Evolutionary conservation across 2,329 filamentous ascomycete species (phyloP), one percentile per base, ranked within the genome.

Genomic region (Claviceps spartinae): DNA sequence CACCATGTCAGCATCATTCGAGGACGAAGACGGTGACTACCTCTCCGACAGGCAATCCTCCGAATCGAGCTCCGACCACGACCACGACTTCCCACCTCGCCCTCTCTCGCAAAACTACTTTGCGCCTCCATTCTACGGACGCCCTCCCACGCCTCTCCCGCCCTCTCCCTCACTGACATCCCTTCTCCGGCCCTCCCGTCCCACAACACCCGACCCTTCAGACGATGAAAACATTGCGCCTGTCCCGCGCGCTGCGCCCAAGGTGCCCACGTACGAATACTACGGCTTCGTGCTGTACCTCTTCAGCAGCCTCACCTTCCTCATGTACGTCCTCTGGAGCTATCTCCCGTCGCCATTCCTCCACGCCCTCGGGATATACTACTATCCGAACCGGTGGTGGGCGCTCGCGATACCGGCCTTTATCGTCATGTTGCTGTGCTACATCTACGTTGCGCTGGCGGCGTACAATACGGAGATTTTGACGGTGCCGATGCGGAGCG

Each of bases 261-360:
- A 93, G 65, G 90, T 98, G 2, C 93, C 93, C n/a, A 98, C 93
- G 0, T 97, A 98, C 72, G 93, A 98, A 66, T 98, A 97, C 78
- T 97, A 97, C 67, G 93, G 93, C 65, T 98, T 98, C 70, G 91
- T 95, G 51, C 79, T 98, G 48, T 97, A 98, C 71, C 78, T 98
- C 41, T 88, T 91, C 63, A 90, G 85, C 56, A 88, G 84, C 22
- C 74, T 93, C 49, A 82, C 82, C 2, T 97, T 97, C 65, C 73
- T 85, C 64, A 75, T 79, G 62, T 85, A 81, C 65, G 71, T 83
- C 14, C 72, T 83, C 11, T 96, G 90, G 93, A 86, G 86, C 14
- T 97, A 93, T 69, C 81, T 97, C 5, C 93, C 93, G 0, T 88
- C 86, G 24, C 89, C 90, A 0, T 89, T 97, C 65, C 77, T 98